Percentiles rank a stretch among this genome's conserved stretches.
Conservation (phyloP, 2,329 filamentous ascomycete species). For the Aspergillus tamarii region DNA sequence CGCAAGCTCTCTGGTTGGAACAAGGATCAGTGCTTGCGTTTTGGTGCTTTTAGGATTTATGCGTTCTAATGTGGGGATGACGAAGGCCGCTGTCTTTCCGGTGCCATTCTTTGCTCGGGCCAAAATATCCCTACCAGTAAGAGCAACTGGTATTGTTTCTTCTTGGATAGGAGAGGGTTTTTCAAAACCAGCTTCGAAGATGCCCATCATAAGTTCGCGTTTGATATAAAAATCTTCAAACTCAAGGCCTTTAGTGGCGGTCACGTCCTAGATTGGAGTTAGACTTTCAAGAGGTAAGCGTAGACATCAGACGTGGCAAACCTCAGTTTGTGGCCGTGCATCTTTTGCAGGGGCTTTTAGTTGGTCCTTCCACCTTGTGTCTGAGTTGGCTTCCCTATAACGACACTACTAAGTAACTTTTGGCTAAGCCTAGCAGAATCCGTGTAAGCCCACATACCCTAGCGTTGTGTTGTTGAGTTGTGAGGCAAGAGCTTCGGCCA, state of each 20-base stretch:
- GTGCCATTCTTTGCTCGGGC: conserved; percentile 98
- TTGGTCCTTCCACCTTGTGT: conserved; percentile 49
- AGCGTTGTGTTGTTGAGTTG: conserved; percentile 50
- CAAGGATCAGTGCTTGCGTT: conserved; percentile 93
- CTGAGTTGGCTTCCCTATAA: conserved; percentile 42
- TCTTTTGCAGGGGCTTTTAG: conserved; percentile 53
- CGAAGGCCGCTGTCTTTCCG: conserved; percentile 96
- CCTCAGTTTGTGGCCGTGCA: conserved; percentile 54
- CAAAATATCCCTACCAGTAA: conserved; percentile 92
- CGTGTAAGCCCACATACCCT: conserved; percentile 36
- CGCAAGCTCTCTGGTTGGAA: conserved; percentile 94
- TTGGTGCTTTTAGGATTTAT: conserved; percentile 97
- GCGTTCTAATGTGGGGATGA: conserved; percentile 91
- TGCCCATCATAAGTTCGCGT: conserved; percentile 95
- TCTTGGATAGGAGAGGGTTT: conserved; percentile 99
- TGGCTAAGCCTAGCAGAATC: neutral
- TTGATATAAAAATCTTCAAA: conserved; percentile 98
- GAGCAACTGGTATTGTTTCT: conserved; percentile 95
- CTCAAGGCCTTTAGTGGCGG: conserved; percentile 93
- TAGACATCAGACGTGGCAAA: conserved; percentile 27
- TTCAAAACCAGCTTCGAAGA: conserved; percentile 98
- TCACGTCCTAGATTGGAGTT: conserved; percentile 74
- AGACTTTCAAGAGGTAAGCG: conserved; percentile 21
- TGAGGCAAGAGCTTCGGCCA: conserved; percentile 49
- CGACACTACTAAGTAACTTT: conserved; percentile 20